Conservation (phyloP, 2,329 filamentous ascomycete genomes). For the Neofusicoccum parvum region DNA sequence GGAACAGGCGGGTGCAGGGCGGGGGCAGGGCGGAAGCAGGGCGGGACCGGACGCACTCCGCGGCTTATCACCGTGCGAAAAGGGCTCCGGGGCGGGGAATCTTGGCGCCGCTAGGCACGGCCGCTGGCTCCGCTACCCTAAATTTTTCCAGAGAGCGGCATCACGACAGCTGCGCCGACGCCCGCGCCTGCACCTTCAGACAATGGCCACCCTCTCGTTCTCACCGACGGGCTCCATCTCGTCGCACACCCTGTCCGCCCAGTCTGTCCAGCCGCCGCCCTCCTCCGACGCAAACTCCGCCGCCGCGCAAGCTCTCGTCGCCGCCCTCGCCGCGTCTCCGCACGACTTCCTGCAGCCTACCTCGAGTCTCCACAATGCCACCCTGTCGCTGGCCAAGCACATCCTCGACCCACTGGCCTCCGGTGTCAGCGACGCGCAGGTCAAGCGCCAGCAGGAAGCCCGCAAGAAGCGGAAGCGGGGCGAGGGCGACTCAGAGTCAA, state of each 20-base stretch:
- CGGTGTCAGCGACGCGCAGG: conserved; percentile 73
- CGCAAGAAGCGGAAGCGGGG: conserved; percentile 77
- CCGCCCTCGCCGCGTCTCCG: conserved; percentile 63
- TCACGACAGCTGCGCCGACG: background rate
- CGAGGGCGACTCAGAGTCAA: conserved; percentile 49
- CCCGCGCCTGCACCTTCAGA: background rate
- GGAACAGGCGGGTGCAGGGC: background rate
- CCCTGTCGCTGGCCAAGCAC: conserved; percentile 75
- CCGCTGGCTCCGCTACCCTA: background rate
- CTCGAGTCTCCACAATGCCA: conserved; percentile 65
- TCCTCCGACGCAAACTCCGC: conserved; percentile 34
- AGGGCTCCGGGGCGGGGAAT: background rate
- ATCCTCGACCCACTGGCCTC: conserved; percentile 78
- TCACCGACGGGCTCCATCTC: conserved; percentile 43
- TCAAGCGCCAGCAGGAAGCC: conserved; percentile 65
- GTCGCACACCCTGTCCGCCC: conserved; percentile 42
- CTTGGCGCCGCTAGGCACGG: background rate
- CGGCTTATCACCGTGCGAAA: background rate
- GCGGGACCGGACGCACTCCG: background rate
- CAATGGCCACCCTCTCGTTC: conserved; percentile 24
- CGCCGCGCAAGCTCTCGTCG: conserved; percentile 51
- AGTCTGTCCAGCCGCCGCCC: conserved; percentile 37
- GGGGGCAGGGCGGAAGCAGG: background rate
- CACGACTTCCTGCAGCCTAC: conserved; percentile 78
- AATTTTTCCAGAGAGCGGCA: conserved; percentile 20